Base-by-base conservation (phyloP, 495 filamentous ascomycete genomes). In the Tuber aestivum region DNA sequence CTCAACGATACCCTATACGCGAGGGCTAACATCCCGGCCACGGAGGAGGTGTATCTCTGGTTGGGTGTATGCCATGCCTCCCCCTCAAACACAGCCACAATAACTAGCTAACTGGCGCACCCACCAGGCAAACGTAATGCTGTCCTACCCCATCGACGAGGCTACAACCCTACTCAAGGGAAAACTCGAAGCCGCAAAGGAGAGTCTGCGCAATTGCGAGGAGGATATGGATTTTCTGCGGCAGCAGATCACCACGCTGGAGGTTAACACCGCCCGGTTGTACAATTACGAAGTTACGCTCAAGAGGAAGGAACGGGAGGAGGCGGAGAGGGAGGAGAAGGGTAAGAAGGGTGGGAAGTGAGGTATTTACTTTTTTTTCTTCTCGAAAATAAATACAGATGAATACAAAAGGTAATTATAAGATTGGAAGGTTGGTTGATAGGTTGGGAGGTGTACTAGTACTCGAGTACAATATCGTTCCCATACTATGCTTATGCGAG, bases 211-310 rank as follows among this genome's bases (percentile, higher is more conserved):
- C 37, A 94, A 95, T 79, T 97, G 94, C 81, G 94, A 97, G 82
- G 95, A 99, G 87, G 95, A 99, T 84, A 84, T 97, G 84, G 95
- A 99, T 81, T 99, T 98, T 83, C 85, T 99, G 84, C 86, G 95
- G 77, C 94, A 97, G 83, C 95, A 99, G 86, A 95, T 98, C 81
- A 99, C 95, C 93, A 99, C 95, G 1, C 89, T 99, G 85, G 95
- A 99, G 84, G 95, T 99, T 56, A 95, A 95, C 20, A 94, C 94
- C 27, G 95, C 95, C 35, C 87, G 96, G 74, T 93, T 99, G n/a
- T 99, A 98, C 84, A 99, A 99, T 84, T 97, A 95, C 93, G 95
- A 99, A 82, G 92, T 99, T 10, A 92, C 93, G 45, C 90, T 96
- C 87, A 92, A 95, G 84, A 86, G 95, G 75, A 97, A 96, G 87